These are phyloP conservation scores for Scedosporium boydii DNA, from an alignment of 2,329 filamentous ascomycete genomes.

Conservation along the genomic window DNA sequence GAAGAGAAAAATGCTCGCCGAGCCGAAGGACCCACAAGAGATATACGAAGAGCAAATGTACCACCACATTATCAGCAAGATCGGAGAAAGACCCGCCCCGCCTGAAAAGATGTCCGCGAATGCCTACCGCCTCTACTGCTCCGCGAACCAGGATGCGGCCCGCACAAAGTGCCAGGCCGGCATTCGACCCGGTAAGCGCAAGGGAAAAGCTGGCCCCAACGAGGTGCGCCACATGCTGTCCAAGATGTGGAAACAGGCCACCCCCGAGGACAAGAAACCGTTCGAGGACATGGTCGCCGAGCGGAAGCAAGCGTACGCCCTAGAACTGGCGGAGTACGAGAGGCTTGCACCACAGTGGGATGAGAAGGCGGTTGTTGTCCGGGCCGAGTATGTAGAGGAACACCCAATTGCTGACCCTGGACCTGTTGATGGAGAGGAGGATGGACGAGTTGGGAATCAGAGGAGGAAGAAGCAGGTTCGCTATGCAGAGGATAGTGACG, in stretches of 20 bases:
- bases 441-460: constrained; percentile 5
- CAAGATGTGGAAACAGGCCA: constrained; percentile 79
- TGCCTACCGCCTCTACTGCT: constrained; percentile 84
- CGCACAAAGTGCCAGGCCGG: constrained; percentile 53
- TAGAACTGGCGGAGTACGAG: constrained; percentile 49
- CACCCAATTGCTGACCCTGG: constrained; percentile 33
- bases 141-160: constrained; percentile 59
- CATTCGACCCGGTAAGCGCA: constrained; percentile 40
- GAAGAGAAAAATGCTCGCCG: constrained; percentile 42
- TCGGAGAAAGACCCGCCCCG: constrained; percentile 67
- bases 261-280: constrained; percentile 60
- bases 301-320: constrained; percentile 57
- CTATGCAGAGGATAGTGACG: constrained; percentile 24
- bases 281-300: constrained; percentile 66
- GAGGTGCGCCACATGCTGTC: constrained; percentile 81
- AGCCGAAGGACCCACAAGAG: constrained; percentile 36
- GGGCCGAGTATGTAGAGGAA: constrained; percentile 40
- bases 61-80: constrained; percentile 39
- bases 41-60: constrained; percentile 46
- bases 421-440: neutral
- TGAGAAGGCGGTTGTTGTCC: constrained; percentile 46
- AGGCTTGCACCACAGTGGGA: constrained; percentile 64
- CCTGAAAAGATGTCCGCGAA: constrained; percentile 70
- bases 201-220: constrained; percentile 57
- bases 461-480: constrained; percentile 16